Evolutionary conservation across 768 basidiomycete species (phyloP), one percentile per base, ranked within the genome.

Genomic region (Tulasnella calospora): DNA sequence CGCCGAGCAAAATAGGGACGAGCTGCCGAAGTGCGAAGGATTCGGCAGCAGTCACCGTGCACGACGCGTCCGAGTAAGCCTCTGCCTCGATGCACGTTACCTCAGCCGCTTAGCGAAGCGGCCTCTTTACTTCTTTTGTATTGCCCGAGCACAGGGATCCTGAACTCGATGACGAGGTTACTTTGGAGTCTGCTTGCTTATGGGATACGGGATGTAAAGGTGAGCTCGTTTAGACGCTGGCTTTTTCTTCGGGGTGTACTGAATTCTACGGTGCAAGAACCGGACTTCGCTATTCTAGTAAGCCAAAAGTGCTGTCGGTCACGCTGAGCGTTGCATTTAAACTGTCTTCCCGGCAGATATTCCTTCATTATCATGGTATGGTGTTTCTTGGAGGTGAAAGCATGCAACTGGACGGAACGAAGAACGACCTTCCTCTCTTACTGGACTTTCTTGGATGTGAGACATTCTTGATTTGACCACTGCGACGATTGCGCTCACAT

Each of bases 211-310:
- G 27, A 67, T 30, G 61, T 15, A 27, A 30, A 27, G 61, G 61
- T 67, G 61, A 67, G 61, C 30, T 30, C 21, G 61, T 23, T 33
- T 33, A 35, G 17, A 30, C 33, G 33, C 6, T 27, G 23, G 13
- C 30, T 8, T 35, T 15, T 17, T 67, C 61, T 67, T 35, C 61
- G 61, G 33, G 12, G 30, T 33, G 23, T 19, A 19, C 61, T 67
- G 30, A 33, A 13, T 35, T 33, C 17, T 19, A 67, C 33, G 12
- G 61, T 5, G 27, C 3, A 67, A 67, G 61, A 35, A 67, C 61
- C 61, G 33, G 61, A 67, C 61, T 67, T 67, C 61, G 61, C 61
- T 27, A 67, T 67, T 35, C 61, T 67, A 67, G 61, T 67, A 67
- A 35, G 61, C 12, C 30, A 30, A 13, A 7, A 67, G 33, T 27